A percentile compares a stretch with the other conserved stretches of the same genome.
phyloP scores from a whole-genome alignment of 2,329 filamentous ascomycete species.

The Fusarium papillatum region DNA sequence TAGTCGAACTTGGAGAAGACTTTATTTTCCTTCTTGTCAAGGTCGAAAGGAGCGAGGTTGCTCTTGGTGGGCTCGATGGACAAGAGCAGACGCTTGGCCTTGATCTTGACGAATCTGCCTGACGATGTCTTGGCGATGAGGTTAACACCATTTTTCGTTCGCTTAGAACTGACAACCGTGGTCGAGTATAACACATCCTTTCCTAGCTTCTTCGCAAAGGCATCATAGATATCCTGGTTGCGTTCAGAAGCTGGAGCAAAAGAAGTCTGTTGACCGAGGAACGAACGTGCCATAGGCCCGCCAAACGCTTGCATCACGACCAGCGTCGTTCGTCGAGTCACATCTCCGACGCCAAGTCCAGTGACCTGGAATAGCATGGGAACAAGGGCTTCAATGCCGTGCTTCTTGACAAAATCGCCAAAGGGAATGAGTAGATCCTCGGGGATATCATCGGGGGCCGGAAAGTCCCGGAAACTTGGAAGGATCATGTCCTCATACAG shows the following conservation, averaged over 20 bases:
- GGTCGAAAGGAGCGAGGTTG: conserved; percentile 49
- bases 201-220: conserved; percentile 50
- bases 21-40: conserved; percentile 45
- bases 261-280: conserved; percentile 45
- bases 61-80: conserved; percentile 51
- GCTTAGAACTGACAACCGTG: conserved; percentile 47
- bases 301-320: conserved; percentile 60
- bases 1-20: conserved; percentile 52
- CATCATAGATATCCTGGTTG: conserved; percentile 57
- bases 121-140: conserved; percentile 44
- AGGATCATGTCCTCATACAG: conserved; percentile 49
- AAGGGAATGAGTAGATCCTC: conserved; percentile 58
- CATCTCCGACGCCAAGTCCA: conserved; percentile 59
- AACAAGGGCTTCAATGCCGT: conserved; percentile 57
- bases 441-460: conserved; percentile 51
- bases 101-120: conserved; percentile 44
- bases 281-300: conserved; percentile 49
- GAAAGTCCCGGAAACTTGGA: conserved; percentile 55
- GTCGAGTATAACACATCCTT: conserved; percentile 53
- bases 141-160: conserved; percentile 41
- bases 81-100: conserved; percentile 51
- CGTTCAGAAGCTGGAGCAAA: conserved; percentile 51
- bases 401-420: conserved; percentile 61
- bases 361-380: conserved; percentile 55
- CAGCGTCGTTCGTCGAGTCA: conserved; percentile 57